Conservation (phyloP, 768 basidiomycete genomes). For the Russula olivacea region DNA sequence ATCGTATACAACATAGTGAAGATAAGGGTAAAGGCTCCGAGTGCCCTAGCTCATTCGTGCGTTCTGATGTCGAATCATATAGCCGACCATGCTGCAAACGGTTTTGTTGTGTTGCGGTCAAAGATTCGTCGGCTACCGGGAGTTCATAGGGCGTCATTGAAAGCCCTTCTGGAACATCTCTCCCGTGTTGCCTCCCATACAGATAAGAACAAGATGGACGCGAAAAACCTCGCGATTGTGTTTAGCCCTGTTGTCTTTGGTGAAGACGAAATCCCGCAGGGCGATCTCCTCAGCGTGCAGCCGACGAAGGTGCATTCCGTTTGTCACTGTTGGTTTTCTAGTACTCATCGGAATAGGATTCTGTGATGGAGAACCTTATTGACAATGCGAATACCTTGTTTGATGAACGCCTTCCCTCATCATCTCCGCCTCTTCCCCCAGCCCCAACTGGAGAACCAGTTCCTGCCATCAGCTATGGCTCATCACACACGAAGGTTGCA, state of each 20-base stretch:
- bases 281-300: constrained; percentile 72
- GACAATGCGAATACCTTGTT: constrained; percentile 61
- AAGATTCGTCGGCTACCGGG: constrained; percentile 79
- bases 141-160: constrained; percentile 82
- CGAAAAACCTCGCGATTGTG: constrained; percentile 86
- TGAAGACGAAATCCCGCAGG: constrained; percentile 83
- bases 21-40: constrained; percentile 50
- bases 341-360: constrained; percentile 40
- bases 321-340: background rate
- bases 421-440: constrained; percentile 67
- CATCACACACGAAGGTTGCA: constrained; percentile 60
- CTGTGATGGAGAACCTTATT: constrained; percentile 84
- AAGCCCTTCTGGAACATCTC: constrained; percentile 76
- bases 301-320: constrained; percentile 53
- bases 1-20: constrained; percentile 76
- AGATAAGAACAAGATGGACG: constrained; percentile 89
- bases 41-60: background rate
- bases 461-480: constrained; percentile 57
- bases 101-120: constrained; percentile 72
- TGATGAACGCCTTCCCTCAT: constrained; percentile 40
- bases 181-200: constrained; percentile 57
- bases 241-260: constrained; percentile 88
- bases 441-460: constrained; percentile 61
- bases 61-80: background rate
- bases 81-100: constrained; percentile 69